phyloP scores from a whole-genome alignment of 1,284 basidiomycete genomes.

The Sporisorium scitamineum region DNA sequence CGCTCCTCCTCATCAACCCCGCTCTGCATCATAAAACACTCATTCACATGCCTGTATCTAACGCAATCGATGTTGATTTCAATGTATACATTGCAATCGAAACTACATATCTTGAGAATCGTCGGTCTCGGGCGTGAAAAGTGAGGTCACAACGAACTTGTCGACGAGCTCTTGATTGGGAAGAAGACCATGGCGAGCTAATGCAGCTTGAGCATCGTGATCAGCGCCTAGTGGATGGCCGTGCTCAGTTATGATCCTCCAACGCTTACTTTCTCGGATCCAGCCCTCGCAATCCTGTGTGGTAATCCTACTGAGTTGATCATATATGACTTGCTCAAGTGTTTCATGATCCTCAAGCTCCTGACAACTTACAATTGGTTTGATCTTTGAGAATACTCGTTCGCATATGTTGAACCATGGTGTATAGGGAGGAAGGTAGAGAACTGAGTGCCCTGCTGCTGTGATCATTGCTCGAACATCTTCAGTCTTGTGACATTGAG shows the following conservation, averaged over 20 bases:
- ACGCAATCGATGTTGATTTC: too few species aligned
- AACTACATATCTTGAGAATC: too few species aligned
- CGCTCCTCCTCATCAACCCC: too few species aligned
- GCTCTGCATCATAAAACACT: too few species aligned
- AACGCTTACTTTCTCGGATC: not conserved
- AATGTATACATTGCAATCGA: too few species aligned
- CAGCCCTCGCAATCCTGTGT: not conserved
- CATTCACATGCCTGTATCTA: too few species aligned
- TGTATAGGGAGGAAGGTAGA: not conserved
- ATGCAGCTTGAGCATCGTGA: not conserved
- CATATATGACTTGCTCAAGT: not conserved
- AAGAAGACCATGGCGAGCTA: not conserved
- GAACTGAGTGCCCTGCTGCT: not conserved
- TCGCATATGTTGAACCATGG: too few species aligned
- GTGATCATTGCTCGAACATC: not conserved
- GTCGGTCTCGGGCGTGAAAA: too few species aligned
- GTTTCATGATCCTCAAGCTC: not conserved
- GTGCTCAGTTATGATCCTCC: not conserved
- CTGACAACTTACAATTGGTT: not conserved
- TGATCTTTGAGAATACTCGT: not conserved
- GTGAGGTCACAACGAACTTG: too few species aligned
- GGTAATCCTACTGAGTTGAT: not conserved
- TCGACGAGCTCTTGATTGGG: too few species aligned
- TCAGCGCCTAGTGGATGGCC: not conserved
- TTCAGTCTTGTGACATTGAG: not conserved